Evolutionary conservation across 148 eudicot genomes (phyloP).

Genomic region (Simmondsia chinensis): DNA sequence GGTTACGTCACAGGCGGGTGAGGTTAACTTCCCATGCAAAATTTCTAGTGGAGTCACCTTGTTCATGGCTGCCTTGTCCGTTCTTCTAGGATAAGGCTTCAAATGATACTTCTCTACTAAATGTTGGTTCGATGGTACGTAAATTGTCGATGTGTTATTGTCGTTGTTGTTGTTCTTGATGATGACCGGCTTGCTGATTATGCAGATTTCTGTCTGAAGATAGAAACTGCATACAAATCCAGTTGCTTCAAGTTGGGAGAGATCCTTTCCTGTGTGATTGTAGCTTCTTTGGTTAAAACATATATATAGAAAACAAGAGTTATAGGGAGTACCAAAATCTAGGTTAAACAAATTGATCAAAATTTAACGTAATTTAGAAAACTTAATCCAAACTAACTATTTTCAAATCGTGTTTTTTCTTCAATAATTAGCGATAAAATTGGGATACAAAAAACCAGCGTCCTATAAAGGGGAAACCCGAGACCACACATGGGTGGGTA

Average conservation of each 20-base stretch:
- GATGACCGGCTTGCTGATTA: conserved; percentile 18
- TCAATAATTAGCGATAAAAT: too few relatives aligned
- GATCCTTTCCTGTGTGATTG: conserved; percentile 20
- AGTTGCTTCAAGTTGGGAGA: conserved; percentile 16
- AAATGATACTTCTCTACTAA: neutral
- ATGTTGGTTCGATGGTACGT: conserved; percentile 15
- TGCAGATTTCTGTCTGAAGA: conserved; percentile 22
- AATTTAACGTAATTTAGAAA: too few relatives aligned
- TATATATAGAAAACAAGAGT: too few relatives aligned
- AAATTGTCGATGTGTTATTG: conserved; percentile 12
- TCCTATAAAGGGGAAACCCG: too few relatives aligned
- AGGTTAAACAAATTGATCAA: too few relatives aligned
- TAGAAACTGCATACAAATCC: conserved; percentile 12
- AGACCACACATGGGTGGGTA: too few relatives aligned
- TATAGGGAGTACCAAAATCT: too few relatives aligned
- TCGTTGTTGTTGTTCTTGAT: too few relatives aligned
- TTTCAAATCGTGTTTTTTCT: too few relatives aligned
- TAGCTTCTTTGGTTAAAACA: too few relatives aligned
- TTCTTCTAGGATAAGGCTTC: conserved; percentile 30
- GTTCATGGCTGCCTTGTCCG: conserved; percentile 27
- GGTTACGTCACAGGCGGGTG: conserved; percentile 32
- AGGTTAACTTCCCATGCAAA: conserved; percentile 18
- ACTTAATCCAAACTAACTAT: too few relatives aligned
- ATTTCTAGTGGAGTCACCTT: conserved; percentile 37
- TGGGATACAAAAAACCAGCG: too few relatives aligned